Evolutionary conservation across 257 asterid genomes (phyloP), one percentile per base, ranked within the genome.

Genomic region (Verbascum thapsus): DNA sequence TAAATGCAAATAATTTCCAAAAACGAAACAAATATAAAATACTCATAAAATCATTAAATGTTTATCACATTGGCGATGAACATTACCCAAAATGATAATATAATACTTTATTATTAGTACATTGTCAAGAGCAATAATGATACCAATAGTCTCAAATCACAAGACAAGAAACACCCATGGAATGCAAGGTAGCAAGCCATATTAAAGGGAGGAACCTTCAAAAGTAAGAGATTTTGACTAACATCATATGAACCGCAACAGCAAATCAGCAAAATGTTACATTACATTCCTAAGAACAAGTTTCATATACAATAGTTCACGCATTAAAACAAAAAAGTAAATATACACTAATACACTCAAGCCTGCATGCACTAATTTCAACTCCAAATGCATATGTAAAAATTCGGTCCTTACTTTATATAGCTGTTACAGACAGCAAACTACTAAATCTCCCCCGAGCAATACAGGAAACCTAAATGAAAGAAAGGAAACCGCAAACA

Each of bases 301-400:
- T 20, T 26, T 45, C 16, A 47, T 54, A 19, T 47, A 17, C 18
- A 51, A 52, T 2, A 44, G 43, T 42, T 22, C 5, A 12, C 42
- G 40, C 40, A 58, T 23, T 16, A 51, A 20, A 42, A 16, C 52
- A 59, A 1, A 44, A 12, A 35, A 18, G 9, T 11, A 48, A 44
- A 56, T 26, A 26, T 5, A 5, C 32, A 53, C 49, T 8, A 47
- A 42, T 26, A 26, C 58, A 43, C 65, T 43, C 30, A 13, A 10
- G 32, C 53, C 57, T 51, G 74, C 78, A 57, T 74, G 78, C 74
- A 66, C 53, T 12, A 59, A 44, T 48, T 56, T 38, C 47, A 62
- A 55, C 5, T 60, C 64, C 39, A 35, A 6, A 40, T 13, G 44
- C 35, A 16, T 41, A 51, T 38, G 52, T 19, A 41, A 41, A 26